Evolutionary conservation across 139 green algal species (phyloP), one percentile per base, ranked within the genome.

Genomic region (Coelastrella sp.): DNA sequence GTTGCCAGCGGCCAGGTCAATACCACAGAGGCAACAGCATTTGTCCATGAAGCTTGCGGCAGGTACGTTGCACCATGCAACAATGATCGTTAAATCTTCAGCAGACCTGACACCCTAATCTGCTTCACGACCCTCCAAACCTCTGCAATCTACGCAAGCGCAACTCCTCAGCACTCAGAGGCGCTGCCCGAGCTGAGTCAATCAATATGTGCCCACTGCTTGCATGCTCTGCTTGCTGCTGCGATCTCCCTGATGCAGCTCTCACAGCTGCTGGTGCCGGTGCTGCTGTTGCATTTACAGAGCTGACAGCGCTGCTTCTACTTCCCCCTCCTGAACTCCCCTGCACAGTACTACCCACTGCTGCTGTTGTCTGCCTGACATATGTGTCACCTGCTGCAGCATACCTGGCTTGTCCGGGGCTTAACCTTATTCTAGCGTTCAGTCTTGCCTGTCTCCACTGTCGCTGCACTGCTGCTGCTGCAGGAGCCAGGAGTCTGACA

Each of bases 401-500:
- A 37, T 62, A 81, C 17, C 48, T 32, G 17, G 50, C 50, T 37
- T 15, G 32, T 25, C 73, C 73, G 23, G 73, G 73, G 4, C 35
- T 27, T 27, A 27, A 23, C 17, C 50, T 27, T 57, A 45, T 5
- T 23, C 50, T 43, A 6, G 73, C 73, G 37, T 32, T 40, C 48
- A 66, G 30, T 50, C 59, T 37, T 11, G 41, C n/a, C 11, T 19
- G 21, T 27, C 73, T 60, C 73, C 73, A 81, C 6, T 13, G 11
- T 30, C 75, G 32, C 6, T 17, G 5, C 5, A 59, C 5, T 27
- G 25, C 30, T 4, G 75, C 11, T 23, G n/a, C 11, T 34, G 53
- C 75, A 15, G 75, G 75, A n/a, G 66, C 80, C 34, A 88, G 41
- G 32, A 90, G 45, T n/a, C 79, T n/a, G 0, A 96, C 78, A 72